Conservation (phyloP, 1,139 yeast species). For the Hemisphaericaspora xylanilytica region DNA sequence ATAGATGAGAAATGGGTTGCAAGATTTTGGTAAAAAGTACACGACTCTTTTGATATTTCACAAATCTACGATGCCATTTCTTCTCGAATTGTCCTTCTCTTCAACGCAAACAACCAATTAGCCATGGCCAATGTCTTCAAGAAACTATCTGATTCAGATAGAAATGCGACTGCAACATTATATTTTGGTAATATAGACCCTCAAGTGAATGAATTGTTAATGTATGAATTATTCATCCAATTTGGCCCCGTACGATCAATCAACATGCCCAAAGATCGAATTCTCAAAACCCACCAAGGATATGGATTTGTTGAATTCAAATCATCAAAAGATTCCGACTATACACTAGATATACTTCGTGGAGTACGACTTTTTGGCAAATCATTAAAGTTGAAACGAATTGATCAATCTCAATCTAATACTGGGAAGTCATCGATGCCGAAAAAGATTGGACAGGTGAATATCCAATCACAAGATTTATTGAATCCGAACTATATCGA, state of each 20-base stretch:
- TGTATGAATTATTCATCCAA: conserved; percentile 83
- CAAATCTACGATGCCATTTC: too few relatives aligned
- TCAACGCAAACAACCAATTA: not conserved
- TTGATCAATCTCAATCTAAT: conserved; percentile 24
- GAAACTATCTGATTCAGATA: conserved; percentile 39
- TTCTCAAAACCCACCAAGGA: conserved; percentile 73
- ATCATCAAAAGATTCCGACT: conserved; percentile 62
- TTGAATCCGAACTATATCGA: conserved; percentile 29
- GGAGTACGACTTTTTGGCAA: conserved; percentile 68
- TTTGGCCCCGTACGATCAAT: conserved; percentile 75
- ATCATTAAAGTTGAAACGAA: conserved; percentile 56
- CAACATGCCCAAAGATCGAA: conserved; percentile 76
- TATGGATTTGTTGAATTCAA: conserved; percentile 83
- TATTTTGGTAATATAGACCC: conserved; percentile 85
- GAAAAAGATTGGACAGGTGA: conserved; percentile 8
- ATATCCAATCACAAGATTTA: conserved; percentile 6
- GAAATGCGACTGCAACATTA: conserved; percentile 65
- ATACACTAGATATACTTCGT: conserved; percentile 59
- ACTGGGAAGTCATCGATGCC: not conserved
- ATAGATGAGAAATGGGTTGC: too few relatives aligned
- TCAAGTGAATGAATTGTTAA: conserved; percentile 60
- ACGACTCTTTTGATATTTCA: too few relatives aligned
- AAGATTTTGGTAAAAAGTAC: not conserved
- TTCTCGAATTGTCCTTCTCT: too few relatives aligned
- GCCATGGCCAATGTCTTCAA: conserved; percentile 32